phyloP scores from a whole-genome alignment of 371 early-diverging fungal species.

The Lichtheimia corymbifera region DNA sequence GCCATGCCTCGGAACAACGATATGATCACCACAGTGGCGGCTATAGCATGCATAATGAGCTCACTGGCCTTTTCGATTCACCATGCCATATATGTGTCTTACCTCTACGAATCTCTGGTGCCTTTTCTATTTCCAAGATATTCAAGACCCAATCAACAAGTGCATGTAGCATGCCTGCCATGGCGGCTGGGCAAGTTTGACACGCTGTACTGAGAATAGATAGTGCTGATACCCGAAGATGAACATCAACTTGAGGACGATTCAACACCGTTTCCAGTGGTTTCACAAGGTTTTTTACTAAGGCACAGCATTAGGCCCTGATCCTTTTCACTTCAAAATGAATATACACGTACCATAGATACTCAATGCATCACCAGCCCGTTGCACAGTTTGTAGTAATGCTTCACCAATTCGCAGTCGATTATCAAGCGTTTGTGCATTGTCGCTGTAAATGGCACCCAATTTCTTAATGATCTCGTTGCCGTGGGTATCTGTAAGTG shows the following conservation, averaged over 20 bases:
- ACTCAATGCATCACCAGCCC: constrained; percentile 77
- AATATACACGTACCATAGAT: constrained; percentile 57
- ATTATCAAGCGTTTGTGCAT: constrained; percentile 63
- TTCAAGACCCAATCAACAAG: constrained; percentile 69
- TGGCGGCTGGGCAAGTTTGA: constrained; percentile 71
- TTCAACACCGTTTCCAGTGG: constrained; percentile 68
- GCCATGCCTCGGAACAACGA: constrained; percentile 72
- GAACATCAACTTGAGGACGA: constrained; percentile 35
- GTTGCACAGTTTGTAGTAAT: constrained; percentile 79
- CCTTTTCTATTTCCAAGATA: constrained; percentile 65
- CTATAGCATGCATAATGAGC: constrained; percentile 23
- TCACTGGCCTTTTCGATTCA: background rate
- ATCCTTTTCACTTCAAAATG: too few relatives aligned
- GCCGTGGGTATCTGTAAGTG: constrained; percentile 81
- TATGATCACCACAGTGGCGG: constrained; percentile 68
- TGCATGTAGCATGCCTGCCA: constrained; percentile 64
- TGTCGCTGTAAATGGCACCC: constrained; percentile 63
- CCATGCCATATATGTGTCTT: background rate
- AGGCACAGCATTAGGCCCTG: background rate
- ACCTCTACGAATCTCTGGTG: constrained; percentile 68
- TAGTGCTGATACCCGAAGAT: constrained; percentile 63
- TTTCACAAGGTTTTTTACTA: constrained; percentile 64
- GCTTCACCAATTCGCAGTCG: constrained; percentile 88
- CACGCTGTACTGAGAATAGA: constrained; percentile 75
- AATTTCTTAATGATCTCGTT: constrained; percentile 66